Evolutionary conservation across 768 basidiomycete genomes (phyloP), one percentile per base, ranked within the genome.

Genomic region (Amanita inopinata): DNA sequence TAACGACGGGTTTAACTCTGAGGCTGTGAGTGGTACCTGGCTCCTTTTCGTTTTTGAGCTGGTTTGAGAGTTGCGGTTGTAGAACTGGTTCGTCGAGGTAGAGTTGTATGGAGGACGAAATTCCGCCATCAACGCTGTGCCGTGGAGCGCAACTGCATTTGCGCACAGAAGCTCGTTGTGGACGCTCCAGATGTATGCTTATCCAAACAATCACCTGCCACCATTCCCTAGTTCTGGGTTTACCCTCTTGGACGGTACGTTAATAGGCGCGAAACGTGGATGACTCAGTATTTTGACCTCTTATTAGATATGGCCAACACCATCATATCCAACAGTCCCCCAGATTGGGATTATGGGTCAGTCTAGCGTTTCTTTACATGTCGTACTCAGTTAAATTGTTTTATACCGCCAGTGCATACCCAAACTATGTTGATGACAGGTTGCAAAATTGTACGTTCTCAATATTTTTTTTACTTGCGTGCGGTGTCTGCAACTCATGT

Each of bases 141-240:
- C 62, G 5, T 27, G 55, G 5, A 51, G 63, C 31, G 62, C 60
- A 1, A 73, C 71, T 0, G 64, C 74, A 0, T 78, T 73, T 46
- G 63, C 59, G 0, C 65, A 69, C 42, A 60, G 74, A 15, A 56
- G 55, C 46, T 62, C 66, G 1, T 51, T 69, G 31, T 72, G 72
- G 39, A 67, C 63, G 2, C 61, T 75, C 41, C 74, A 76, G 51
- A 56, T 75, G 43, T 74, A 77, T 49, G 70, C 69, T 0, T 70
- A 68, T 0, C 62, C 68, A 4, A 38, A 49, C 0, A 60, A 53
- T 38, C 48, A 53, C 5, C 41, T 48, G 0, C 66, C 69, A 2
- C 71, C 70, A 0, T 75, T 62, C 54, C 73, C 74, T 1, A 37
- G 49, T 3, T 54, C 56, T 11, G 74, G 71, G 0, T 66, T 73